These are phyloP conservation scores for Leucogyrophana mollusca DNA, from an alignment of 768 basidiomycete species.

Conservation along the genomic window DNA sequence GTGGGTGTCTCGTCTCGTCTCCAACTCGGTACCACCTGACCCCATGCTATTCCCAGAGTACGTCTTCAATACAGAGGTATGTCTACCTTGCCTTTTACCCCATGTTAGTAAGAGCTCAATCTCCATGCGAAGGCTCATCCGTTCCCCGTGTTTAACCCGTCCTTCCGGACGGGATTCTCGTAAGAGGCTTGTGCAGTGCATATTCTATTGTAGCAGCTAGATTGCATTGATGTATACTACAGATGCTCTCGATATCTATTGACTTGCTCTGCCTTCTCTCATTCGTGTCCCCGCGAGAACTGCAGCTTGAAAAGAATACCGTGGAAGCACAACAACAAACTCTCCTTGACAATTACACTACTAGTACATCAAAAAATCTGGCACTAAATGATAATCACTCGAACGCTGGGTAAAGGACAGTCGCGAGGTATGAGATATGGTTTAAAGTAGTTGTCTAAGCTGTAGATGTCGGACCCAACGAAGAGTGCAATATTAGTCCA, in stretches of 20 bases:
- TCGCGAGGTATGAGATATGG: too few relatives aligned
- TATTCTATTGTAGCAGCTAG: too few relatives aligned
- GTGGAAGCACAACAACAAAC: too few relatives aligned
- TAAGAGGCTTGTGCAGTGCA: constrained; percentile 16
- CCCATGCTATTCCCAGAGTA: constrained; percentile 47
- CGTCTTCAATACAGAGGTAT: constrained; percentile 92
- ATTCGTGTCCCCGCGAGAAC: background rate
- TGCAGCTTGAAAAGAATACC: too few relatives aligned
- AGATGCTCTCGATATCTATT: background rate
- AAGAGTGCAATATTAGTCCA: too few relatives aligned
- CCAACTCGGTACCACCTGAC: constrained; percentile 7
- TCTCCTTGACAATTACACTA: too few relatives aligned
- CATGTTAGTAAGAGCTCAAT: constrained; percentile 1
- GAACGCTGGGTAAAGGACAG: too few relatives aligned
- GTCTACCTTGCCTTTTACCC: constrained; percentile 9
- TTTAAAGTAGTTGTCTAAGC: too few relatives aligned
- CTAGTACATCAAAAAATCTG: too few relatives aligned
- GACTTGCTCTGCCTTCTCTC: background rate
- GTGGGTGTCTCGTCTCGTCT: constrained; percentile 43
- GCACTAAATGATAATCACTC: too few relatives aligned
- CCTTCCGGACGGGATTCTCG: constrained; percentile 46
- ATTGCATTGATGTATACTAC: background rate
- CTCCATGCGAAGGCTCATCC: constrained; percentile 52
- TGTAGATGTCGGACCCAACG: too few relatives aligned
- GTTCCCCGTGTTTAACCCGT: constrained; percentile 65